A percentile compares a stretch with the other conserved stretches of the same genome.
These are phyloP conservation scores for Musa beccarii DNA, from an alignment of 176 grass and related monocot species.

Conservation along the genomic window DNA sequence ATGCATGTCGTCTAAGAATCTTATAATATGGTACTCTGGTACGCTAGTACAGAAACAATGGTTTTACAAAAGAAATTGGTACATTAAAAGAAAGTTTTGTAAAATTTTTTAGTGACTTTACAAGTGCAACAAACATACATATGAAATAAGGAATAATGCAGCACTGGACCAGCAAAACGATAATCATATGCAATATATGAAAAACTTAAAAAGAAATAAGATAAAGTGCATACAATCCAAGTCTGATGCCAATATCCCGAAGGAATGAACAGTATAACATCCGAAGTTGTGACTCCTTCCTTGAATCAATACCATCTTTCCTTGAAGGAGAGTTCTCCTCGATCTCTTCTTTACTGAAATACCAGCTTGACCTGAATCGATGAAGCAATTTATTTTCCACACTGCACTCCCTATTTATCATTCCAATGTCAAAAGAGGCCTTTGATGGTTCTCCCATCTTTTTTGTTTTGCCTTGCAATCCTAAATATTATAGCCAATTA, in stretches of 20 bases:
- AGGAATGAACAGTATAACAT: slow-evolving; percentile 67
- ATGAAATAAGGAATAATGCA: background rate
- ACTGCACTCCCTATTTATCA: slow-evolving; percentile 22
- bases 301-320: slow-evolving; percentile 53
- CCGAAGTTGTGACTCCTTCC: slow-evolving; percentile 49
- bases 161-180: background rate
- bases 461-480: background rate
- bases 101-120: no score
- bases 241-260: slow-evolving; percentile 47
- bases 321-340: slow-evolving; percentile 54
- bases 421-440: background rate
- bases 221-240: slow-evolving; percentile 35
- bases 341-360: slow-evolving; percentile 50
- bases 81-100: no score
- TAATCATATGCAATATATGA: background rate
- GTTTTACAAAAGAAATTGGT: no score
- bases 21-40: no score
- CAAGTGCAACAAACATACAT: background rate
- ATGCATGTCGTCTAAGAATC: no score
- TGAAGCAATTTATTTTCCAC: slow-evolving; percentile 16
- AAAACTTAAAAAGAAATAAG: background rate
- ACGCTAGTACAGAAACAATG: no score
- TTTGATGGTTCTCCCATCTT: background rate
- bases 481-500: background rate
- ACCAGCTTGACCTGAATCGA: slow-evolving; percentile 43